Evolutionary conservation across 1,284 basidiomycete species (phyloP).

Genomic region (Coriolopsis trogii): DNA sequence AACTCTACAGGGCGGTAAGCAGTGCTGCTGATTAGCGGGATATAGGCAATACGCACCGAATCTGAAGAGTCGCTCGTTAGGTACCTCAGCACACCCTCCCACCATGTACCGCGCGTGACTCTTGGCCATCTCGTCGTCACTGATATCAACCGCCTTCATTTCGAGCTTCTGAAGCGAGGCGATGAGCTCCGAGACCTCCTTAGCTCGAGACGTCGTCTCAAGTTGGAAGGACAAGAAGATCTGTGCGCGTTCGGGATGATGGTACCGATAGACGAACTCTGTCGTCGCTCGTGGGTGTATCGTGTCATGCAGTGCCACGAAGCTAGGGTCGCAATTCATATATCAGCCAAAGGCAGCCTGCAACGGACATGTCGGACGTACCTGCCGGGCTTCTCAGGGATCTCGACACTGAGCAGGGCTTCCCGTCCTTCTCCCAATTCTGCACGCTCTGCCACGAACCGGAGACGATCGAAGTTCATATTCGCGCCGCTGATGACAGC

Average conservation of each 20-base stretch:
- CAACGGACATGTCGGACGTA: constrained; percentile 37
- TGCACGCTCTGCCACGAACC: constrained; percentile 97
- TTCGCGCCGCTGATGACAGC: constrained; percentile 95
- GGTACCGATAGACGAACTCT: constrained; percentile 97
- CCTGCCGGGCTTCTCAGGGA: constrained; percentile 93
- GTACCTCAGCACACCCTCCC: constrained; percentile 78
- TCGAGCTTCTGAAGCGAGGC: constrained; percentile 62
- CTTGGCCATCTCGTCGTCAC: constrained; percentile 95
- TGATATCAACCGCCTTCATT: constrained; percentile 89
- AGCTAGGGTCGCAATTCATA: constrained; percentile 52
- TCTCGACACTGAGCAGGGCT: constrained; percentile 89
- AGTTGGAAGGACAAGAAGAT: constrained; percentile 94
- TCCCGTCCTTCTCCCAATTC: constrained; percentile 96
- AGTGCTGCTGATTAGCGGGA: neutral
- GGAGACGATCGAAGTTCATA: constrained; percentile 97
- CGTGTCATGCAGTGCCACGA: constrained; percentile 83
- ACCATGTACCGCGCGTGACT: constrained; percentile 94
- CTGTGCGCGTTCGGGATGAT: constrained; percentile 69
- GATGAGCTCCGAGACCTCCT: constrained; percentile 75
- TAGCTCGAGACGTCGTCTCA: constrained; percentile 59
- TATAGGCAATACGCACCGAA: constrained; percentile 72
- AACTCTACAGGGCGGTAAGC: constrained; percentile 67
- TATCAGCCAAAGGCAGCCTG: neutral
- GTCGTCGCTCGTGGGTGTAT: constrained; percentile 93
- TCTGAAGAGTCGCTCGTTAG: constrained; percentile 89